These are phyloP conservation scores for Darksidea phi DNA, from an alignment of 495 filamentous ascomycete genomes.

Conservation along the genomic window DNA sequence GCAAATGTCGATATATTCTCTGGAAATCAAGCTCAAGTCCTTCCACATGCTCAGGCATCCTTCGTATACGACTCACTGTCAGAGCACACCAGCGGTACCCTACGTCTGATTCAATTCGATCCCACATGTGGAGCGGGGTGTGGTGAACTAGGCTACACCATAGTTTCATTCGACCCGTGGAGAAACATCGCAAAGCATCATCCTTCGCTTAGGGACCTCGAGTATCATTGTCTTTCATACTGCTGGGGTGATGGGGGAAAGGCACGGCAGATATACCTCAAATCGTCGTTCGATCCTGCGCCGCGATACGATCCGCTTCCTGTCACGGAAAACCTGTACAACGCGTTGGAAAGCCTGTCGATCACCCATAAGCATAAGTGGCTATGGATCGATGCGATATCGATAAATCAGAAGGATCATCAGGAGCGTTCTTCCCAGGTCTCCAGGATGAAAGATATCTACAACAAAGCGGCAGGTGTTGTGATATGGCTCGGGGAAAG, in stretches of 20 bases:
- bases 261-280: neutral
- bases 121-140: too few relatives aligned
- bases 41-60: too few relatives aligned
- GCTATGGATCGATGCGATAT: conserved; percentile 25
- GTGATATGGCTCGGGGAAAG: conserved; percentile 11
- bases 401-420: conserved; percentile 17
- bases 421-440: conserved; percentile 7
- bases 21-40: too few relatives aligned
- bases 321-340: conserved; percentile 1
- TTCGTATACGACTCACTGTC: too few relatives aligned
- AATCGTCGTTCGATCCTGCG: neutral
- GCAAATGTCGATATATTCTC: too few relatives aligned
- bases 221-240: neutral
- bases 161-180: too few relatives aligned
- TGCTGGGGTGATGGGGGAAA: neutral
- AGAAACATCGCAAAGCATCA: too few relatives aligned
- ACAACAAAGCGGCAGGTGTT: conserved; percentile 1
- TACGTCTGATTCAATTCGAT: too few relatives aligned
- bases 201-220: neutral
- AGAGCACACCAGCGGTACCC: too few relatives aligned
- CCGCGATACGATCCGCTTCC: neutral
- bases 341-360: neutral
- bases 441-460: conserved; percentile 13
- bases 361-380: neutral
- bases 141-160: too few relatives aligned